Percentiles rank a stretch among this genome's conserved stretches.
Evolutionary conservation across 495 filamentous ascomycete genomes (phyloP).

Genomic region (Terfezia claveryi): DNA sequence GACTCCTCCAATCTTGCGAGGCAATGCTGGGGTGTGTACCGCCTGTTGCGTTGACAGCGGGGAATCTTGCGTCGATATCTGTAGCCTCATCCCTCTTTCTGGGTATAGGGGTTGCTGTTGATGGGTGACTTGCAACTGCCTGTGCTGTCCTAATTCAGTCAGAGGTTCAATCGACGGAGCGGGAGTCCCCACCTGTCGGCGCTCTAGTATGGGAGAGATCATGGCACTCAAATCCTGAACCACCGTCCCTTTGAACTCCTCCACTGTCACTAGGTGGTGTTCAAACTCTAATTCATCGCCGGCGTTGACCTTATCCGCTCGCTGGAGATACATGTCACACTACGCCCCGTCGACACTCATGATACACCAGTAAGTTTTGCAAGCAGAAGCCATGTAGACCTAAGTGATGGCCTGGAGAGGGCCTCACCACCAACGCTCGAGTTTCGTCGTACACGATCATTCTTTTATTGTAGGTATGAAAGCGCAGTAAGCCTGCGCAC

Average conservation of each 20-base stretch:
- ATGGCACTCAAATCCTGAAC: conserved; percentile 15
- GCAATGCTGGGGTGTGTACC: too few species aligned
- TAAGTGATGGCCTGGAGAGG: neutral
- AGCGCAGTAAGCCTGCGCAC: conserved; percentile 14
- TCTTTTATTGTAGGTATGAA: conserved; percentile 18
- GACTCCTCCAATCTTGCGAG: neutral
- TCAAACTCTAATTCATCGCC: conserved; percentile 20
- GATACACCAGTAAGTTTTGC: too few species aligned
- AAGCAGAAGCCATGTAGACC: neutral
- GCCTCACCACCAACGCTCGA: conserved; percentile 11
- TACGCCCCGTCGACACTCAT: neutral
- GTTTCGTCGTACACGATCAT: conserved; percentile 17
- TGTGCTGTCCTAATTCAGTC: too few species aligned
- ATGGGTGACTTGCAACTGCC: too few species aligned
- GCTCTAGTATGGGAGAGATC: conserved; percentile 12
- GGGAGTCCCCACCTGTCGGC: conserved; percentile 4
- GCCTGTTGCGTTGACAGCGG: too few species aligned
- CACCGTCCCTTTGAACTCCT: conserved; percentile 15
- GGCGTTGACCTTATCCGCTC: conserved; percentile 6
- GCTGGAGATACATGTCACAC: conserved; percentile 18
- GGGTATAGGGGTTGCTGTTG: neutral
- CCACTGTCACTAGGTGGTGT: conserved; percentile 17
- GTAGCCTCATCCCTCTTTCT: neutral
- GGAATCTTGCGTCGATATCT: too few species aligned
- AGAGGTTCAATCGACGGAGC: neutral